These are phyloP conservation scores for Paecilomyces variotii DNA, from an alignment of 2,329 filamentous ascomycete species.

Conservation along the genomic window DNA sequence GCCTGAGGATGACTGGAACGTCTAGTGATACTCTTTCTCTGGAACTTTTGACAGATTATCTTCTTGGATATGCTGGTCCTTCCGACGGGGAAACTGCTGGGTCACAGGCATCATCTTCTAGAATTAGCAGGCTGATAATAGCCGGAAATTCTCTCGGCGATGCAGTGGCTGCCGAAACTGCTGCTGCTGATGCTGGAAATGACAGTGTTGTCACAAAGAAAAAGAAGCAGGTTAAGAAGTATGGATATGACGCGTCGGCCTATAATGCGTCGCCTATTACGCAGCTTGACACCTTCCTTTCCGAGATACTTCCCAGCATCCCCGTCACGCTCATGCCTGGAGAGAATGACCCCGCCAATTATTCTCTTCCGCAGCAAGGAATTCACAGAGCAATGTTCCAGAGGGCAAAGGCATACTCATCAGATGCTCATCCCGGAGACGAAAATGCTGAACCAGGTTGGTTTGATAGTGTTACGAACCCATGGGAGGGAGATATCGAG, in stretches of 20 bases:
- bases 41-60: conserved; percentile 73
- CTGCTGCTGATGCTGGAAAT: conserved; percentile 29
- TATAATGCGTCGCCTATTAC: conserved; percentile 84
- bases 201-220: conserved; percentile 23
- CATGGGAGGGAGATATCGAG: conserved; percentile 83
- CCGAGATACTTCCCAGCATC: conserved; percentile 72
- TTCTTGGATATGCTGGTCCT: conserved; percentile 70
- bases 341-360: conserved; percentile 75
- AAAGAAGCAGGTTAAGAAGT: conserved; percentile 62
- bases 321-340: conserved; percentile 87
- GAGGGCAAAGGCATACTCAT: conserved; percentile 58
- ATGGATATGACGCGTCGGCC: conserved; percentile 81
- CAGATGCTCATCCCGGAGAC: conserved; percentile 25
- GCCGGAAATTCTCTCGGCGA: conserved; percentile 76
- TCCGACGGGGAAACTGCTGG: conserved; percentile 43
- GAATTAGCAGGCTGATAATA: conserved; percentile 79
- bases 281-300: conserved; percentile 75
- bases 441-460: conserved; percentile 52
- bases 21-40: conserved; percentile 67
- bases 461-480: conserved; percentile 87
- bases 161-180: conserved; percentile 19
- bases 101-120: conserved; percentile 23
- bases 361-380: conserved; percentile 83
- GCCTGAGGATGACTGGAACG: conserved; percentile 71
- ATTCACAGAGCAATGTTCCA: conserved; percentile 92